A percentile compares a stretch with the other conserved stretches of the same genome.
Conservation (phyloP, 306 rosid species). For the Vigna mungo region DNA sequence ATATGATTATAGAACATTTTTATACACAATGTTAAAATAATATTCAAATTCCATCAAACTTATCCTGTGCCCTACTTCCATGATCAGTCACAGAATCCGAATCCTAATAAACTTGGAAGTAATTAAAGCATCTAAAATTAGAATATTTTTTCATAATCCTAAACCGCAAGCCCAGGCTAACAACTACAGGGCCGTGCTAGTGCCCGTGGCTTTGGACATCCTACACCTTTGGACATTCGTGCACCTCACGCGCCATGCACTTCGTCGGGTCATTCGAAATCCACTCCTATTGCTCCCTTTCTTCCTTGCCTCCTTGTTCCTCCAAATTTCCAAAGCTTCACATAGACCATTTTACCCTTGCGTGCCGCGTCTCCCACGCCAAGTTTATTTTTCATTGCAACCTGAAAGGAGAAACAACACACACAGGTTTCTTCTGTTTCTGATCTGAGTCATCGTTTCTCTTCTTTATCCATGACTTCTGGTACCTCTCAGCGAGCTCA, state of each 20-base stretch:
- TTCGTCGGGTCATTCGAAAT: not conserved
- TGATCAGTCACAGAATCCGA: not conserved
- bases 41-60: too few relatives aligned
- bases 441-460: conserved; percentile 47
- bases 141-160: too few relatives aligned
- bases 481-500: conserved; percentile 68
- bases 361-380: not conserved
- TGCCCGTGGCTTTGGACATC: conserved; percentile 10
- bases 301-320: not conserved
- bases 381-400: conserved; percentile 11
- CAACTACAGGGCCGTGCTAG: not conserved
- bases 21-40: too few relatives aligned
- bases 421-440: too few relatives aligned
- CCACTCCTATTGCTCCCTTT: conserved; percentile 5
- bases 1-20: too few relatives aligned
- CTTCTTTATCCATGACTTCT: conserved; percentile 55
- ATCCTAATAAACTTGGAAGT: not conserved
- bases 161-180: not conserved
- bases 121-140: conserved; percentile 27
- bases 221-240: not conserved
- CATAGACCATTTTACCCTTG: not conserved
- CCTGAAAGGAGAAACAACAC: not conserved
- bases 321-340: not conserved
- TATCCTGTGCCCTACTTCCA: too few relatives aligned
- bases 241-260: conserved; percentile 36